Conservation (phyloP, 495 filamentous ascomycete genomes). For the Extremus antarcticus region DNA sequence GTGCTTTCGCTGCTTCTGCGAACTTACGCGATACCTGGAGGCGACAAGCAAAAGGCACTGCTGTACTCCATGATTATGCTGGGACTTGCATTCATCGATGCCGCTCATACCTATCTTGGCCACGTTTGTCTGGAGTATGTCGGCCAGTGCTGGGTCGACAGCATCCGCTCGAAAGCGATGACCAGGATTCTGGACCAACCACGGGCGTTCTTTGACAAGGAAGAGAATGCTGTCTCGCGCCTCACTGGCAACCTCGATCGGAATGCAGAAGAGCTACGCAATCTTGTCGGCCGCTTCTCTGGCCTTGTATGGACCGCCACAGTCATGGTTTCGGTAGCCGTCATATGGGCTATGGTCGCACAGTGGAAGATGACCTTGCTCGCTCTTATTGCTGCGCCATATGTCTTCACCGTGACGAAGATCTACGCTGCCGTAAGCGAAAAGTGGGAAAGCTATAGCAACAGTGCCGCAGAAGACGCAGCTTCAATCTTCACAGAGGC, state of each 20-base stretch:
- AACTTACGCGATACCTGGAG: constrained; percentile 48
- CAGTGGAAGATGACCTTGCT: constrained; percentile 80
- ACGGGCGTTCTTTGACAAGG: constrained; percentile 68
- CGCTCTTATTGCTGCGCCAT: constrained; percentile 54
- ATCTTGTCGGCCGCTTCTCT: constrained; percentile 67
- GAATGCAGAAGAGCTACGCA: constrained; percentile 79
- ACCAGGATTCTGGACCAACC: constrained; percentile 67
- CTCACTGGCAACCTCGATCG: constrained; percentile 66
- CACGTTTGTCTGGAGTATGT: constrained; percentile 60
- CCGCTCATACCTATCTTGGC: constrained; percentile 49
- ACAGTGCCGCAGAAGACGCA: constrained; percentile 44
- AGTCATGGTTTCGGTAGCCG: constrained; percentile 51
- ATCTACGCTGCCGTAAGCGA: constrained; percentile 50
- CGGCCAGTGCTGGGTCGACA: constrained; percentile 71
- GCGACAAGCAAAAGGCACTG: constrained; percentile 37
- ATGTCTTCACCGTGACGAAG: constrained; percentile 54
- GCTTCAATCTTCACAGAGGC: constrained; percentile 62
- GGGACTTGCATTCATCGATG: constrained; percentile 56
- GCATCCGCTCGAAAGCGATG: constrained; percentile 57
- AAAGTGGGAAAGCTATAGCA: constrained; percentile 60
- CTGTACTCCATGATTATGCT: constrained; percentile 64
- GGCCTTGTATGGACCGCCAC: constrained; percentile 54
- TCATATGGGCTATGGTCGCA: constrained; percentile 62
- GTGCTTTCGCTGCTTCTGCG: constrained; percentile 63
- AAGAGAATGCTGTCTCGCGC: constrained; percentile 49